Base-by-base conservation (phyloP, 805 yeast species). In the Myxozyma lipomycoides region DNA sequence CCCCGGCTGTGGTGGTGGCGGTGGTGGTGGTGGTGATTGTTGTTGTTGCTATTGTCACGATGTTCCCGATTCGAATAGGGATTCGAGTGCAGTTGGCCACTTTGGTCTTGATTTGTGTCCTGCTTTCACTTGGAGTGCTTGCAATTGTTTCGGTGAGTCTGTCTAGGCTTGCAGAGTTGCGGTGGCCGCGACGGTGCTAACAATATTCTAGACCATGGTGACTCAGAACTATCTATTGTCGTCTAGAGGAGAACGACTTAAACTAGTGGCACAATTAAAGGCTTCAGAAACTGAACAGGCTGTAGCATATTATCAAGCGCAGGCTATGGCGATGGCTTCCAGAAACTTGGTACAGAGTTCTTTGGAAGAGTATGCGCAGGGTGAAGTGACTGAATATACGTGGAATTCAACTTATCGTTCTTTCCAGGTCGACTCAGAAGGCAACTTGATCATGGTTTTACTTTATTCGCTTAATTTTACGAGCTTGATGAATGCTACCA, bases 181-280 rank as follows among this genome's bases (percentile, higher is more conserved):
- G 12, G 12, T 19, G 23, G 12, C 46, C 10, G 18, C 9, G 38
- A 43, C n/a, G n/a, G n/a, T n/a, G n/a, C 34, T 26, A 15, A 21
- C 73, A 44, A 76, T 83, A 84, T 64, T 84, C 82, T 64, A 78
- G 86, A 3, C 53, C n/a, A 48, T 54, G 36, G 58, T 52, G n/a
- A 46, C 53, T 9, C 55, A 46, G 43, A 66, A 72, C 19, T 83
- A 79, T 55, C 78, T 83, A 52, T 76, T 80, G 26, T 68, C 75
- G 42, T 67, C 85, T 40, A 73, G 95, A 61, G 79, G 82, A 1
- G 89, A 86, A 55, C 76, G 89, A 49, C 70, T 89, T 23, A 78
- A 78, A 60, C 86, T 86, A 40, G 85, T 88, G 19, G 85, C 95
- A 1, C 85, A 85, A 65, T 71, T 89, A 49, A 88, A 87, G 66